Evolutionary conservation across 306 rosid species (phyloP), one percentile per base, ranked within the genome.

Genomic region (Fragaria ananassa): DNA sequence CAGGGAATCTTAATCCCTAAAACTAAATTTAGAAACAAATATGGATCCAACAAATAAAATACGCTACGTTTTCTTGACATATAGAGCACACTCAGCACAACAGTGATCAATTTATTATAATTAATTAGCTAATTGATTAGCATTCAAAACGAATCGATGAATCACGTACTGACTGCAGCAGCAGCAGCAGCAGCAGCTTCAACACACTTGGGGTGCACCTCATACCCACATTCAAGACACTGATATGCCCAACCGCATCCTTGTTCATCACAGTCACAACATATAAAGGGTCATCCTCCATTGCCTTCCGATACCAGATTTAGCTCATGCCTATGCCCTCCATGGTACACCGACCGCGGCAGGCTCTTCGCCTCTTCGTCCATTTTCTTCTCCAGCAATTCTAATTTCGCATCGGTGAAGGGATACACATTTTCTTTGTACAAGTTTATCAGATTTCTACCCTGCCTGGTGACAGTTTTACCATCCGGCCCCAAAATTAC

Each of bases 201-300:
- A 64, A 88, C 89, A 6, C 97, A 92, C 81, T 83, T 95, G 4
- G 91, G 91, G 69, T 95, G 99, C 68, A 90, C 96, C 80, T 92
- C 92, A 56, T 89, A 92, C 18, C 99, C 99, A 80, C 99, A 95
- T 77, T 89, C 88, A 7, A 95, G 91, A 82, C 99, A 95, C 76
- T 89, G 97, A 76, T 95, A 95, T 39, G 96, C 99, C 99, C 97
- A 95, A 12, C 86, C 91, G 3, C 87, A 88, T 1, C 97, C 99
- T 76, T 92, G 97, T 50, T 95, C 97, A 14, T 89, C 91, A 64
- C 99, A 95, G 15, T 82, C 89, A 49, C 97, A 95, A 41, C 99
- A 92, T 21, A 92, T 95, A 72, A 92, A 95, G 9, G 96, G 99
- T 2, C 99, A 97, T 47, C 97, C 93, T 4, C 97, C 96, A 11